Evolutionary conservation across 1,139 yeast species (phyloP), one percentile per base, ranked within the genome.

Genomic region (Saccharomycopsis hybrid): DNA sequence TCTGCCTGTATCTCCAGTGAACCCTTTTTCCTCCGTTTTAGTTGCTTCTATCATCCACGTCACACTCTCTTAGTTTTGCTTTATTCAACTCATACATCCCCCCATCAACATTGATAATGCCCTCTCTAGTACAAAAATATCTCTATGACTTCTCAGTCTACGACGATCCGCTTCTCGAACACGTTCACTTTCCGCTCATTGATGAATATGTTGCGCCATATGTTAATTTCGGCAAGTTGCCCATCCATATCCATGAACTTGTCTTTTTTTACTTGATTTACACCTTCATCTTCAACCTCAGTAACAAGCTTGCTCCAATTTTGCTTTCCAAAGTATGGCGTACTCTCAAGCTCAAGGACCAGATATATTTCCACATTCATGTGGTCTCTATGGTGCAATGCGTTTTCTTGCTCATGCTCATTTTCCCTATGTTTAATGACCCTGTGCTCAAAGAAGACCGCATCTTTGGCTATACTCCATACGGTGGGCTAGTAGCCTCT

Each of bases 321-420:
- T 47, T 70, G 30, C 60, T 74, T 50, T 59, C 64, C 27, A 54
- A 70, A 37, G 80, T 81, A 65, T 52, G 53, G 53, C 69, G 69
- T 24, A 57, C 65, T 4, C 66, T 84, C 55, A 60, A 69, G 30
- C 58, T 58, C 28, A 76, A 78, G 55, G 76, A 78, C 27, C 68
- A 70, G 57, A 64, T 83, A 59, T 87, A 87, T 63, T 83, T 85
- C 62, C 88, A 85, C 62, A 79, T 86, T 59, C 94, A 87, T 62
- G 76, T 83, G 33, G 95, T 85, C 3, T 85, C 95, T 2, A 80
- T 83, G 75, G 71, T 86, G 44, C 95, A 88, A 64, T 77, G 90
- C 50, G 52, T 82, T 2, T 56, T 83, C 41, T 82, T 89, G 45
- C 61, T 84, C 47, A 60, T 63, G 5, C 59, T 79, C 7, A 72